phyloP scores from a whole-genome alignment of 306 rosid genomes.

The Prunus fruticosa region DNA sequence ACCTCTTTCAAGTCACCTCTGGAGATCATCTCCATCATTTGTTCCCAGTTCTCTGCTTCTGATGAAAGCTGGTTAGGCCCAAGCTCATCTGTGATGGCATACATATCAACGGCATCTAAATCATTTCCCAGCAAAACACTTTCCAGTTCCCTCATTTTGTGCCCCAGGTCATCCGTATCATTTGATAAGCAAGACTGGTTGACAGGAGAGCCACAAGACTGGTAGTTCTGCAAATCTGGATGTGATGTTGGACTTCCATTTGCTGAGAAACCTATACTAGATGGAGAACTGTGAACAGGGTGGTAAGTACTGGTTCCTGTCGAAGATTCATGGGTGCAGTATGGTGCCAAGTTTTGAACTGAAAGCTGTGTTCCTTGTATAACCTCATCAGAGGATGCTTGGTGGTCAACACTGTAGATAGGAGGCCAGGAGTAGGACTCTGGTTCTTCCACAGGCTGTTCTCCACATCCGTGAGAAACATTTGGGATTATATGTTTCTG shows the following conservation, averaged over 20 bases:
- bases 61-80: constrained; percentile 23
- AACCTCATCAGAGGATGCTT: constrained; percentile 46
- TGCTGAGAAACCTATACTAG: constrained; percentile 53
- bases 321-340: constrained; percentile 60
- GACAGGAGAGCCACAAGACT: constrained; percentile 46
- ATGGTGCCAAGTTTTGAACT: constrained; percentile 34
- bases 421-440: constrained; percentile 41
- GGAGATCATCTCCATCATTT: constrained; percentile 52
- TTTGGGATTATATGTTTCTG: constrained; percentile 37
- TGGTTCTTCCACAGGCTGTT: constrained; percentile 43
- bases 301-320: constrained; percentile 49
- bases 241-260: constrained; percentile 58
- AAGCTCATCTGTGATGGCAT: constrained; percentile 22
- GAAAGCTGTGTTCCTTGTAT: constrained; percentile 43
- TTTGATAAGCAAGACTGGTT: constrained; percentile 53
- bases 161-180: constrained; percentile 53
- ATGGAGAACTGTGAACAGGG: constrained; percentile 62
- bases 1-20: constrained; percentile 65
- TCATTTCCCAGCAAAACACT: constrained; percentile 75
- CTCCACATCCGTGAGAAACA: constrained; percentile 39
- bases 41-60: constrained; percentile 56
- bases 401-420: constrained; percentile 29
- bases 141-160: constrained; percentile 82
- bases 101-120: constrained; percentile 40
- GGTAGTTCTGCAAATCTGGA: constrained; percentile 40